phyloP scores from a whole-genome alignment of 2,329 filamentous ascomycete species.

The Trichothecium sympodiale region DNA sequence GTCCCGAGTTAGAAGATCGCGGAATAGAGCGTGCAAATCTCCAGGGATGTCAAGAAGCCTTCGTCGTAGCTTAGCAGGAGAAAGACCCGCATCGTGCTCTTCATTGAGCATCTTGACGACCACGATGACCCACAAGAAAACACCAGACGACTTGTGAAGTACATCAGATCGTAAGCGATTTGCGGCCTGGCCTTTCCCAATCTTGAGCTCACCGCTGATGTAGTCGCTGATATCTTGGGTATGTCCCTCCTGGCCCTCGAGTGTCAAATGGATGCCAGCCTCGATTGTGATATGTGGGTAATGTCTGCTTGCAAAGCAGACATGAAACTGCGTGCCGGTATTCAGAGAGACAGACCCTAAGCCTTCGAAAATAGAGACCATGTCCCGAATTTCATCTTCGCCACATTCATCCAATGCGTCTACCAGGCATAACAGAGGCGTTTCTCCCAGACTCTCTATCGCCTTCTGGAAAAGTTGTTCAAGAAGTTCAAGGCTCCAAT shows the following conservation, averaged over 20 bases:
- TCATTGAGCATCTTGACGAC: conserved; percentile 28
- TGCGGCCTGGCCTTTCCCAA: no score
- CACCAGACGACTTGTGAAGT: conserved; percentile 22
- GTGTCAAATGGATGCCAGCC: not conserved
- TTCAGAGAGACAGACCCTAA: conserved; percentile 9
- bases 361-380: conserved; percentile 29
- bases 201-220: not conserved
- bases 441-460: not conserved
- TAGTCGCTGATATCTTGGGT: not conserved
- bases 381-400: conserved; percentile 9
- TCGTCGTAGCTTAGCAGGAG: conserved; percentile 7
- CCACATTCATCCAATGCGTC: conserved; percentile 10
- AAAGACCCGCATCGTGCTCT: conserved; percentile 15
- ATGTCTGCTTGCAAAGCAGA: not conserved
- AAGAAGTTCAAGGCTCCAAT: not conserved
- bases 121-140: conserved; percentile 33
- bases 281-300: not conserved
- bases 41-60: conserved; percentile 22
- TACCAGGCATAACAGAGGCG: conserved; percentile 4
- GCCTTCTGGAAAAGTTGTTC: conserved; percentile 1
- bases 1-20: conserved; percentile 29
- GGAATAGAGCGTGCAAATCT: conserved; percentile 28
- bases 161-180: conserved; percentile 11
- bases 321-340: not conserved
- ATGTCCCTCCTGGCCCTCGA: not conserved